phyloP scores from a whole-genome alignment of 2,329 filamentous ascomycete species.

The Fusarium sp. region DNA sequence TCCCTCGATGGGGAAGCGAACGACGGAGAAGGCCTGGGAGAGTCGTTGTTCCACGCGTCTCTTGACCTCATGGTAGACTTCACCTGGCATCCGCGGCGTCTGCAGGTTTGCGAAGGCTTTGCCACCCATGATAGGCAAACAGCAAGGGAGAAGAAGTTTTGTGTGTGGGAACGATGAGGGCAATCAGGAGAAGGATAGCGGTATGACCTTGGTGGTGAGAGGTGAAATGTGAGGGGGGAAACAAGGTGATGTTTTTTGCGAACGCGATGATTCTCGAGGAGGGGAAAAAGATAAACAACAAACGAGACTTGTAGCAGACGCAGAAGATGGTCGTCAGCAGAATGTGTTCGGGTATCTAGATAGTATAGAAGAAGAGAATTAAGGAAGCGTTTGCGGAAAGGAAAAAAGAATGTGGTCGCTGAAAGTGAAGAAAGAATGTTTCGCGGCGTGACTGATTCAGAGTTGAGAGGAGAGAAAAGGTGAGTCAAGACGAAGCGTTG shows the following conservation, averaged over 20 bases:
- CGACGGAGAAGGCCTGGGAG: conserved; percentile 61
- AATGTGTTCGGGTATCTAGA: not conserved
- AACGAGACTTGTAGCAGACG: not conserved
- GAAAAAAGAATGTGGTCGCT: not conserved
- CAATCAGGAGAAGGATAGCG: not conserved
- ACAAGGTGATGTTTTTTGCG: not conserved
- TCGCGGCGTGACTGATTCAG: conserved; percentile 5
- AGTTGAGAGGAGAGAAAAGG: not conserved
- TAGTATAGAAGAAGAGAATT: not conserved
- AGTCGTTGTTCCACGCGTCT: conserved; percentile 58
- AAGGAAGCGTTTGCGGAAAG: not conserved
- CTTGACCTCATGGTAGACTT: conserved; percentile 66
- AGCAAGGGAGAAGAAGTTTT: not conserved
- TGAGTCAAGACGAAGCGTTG: not conserved
- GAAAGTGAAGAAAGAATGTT: not conserved
- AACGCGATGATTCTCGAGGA: not conserved
- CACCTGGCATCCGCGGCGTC: conserved; percentile 73
- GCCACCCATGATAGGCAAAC: conserved; percentile 69
- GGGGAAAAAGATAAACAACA: not conserved
- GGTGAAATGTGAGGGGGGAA: not conserved
- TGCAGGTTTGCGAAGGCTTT: conserved; percentile 65
- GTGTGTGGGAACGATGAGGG: not conserved
- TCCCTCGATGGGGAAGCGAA: conserved; percentile 72
- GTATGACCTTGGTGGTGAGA: not conserved
- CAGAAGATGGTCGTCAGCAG: not conserved